phyloP scores from a whole-genome alignment of 208 protist genomes.

The Blechomonas ayalai region DNA sequence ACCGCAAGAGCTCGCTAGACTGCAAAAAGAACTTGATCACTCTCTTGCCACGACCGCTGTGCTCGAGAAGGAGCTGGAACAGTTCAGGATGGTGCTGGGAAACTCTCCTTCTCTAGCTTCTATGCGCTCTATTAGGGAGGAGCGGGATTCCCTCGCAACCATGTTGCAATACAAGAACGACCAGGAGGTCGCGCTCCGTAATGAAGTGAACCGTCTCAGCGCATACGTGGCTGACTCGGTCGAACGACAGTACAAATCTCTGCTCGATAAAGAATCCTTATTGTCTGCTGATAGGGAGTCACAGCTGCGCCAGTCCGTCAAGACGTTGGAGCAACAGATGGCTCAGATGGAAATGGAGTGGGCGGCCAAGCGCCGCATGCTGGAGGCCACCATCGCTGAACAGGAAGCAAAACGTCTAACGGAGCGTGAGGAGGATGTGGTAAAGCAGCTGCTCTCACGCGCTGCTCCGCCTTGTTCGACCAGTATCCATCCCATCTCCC shows the following conservation, averaged over 20 bases:
- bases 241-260: not conserved
- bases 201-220: conserved; percentile 8
- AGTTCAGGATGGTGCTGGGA: conserved; percentile 20
- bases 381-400: conserved; percentile 2
- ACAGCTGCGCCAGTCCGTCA: conserved; percentile 1
- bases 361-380: conserved; percentile 1
- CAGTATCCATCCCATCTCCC: too few relatives aligned
- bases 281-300: conserved; percentile 22
- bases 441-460: conserved; percentile 3
- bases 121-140: conserved; percentile 21
- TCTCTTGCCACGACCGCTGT: conserved; percentile 19
- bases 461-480: not conserved
- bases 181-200: conserved; percentile 18
- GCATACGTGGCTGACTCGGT: not conserved
- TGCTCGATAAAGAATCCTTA: conserved; percentile 5
- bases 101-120: conserved; percentile 15
- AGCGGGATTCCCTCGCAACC: conserved; percentile 43
- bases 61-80: conserved; percentile 16
- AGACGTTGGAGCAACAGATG: conserved; percentile 10
- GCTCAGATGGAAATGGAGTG: conserved; percentile 5
- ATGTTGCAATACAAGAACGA: conserved; percentile 40
- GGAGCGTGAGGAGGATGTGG: conserved; percentile 15
- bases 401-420: too few relatives aligned
- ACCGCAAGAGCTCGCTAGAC: conserved; percentile 31
- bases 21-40: conserved; percentile 27